Conservation (phyloP, 495 filamentous ascomycete species). For the Penicillium lividum region DNA sequence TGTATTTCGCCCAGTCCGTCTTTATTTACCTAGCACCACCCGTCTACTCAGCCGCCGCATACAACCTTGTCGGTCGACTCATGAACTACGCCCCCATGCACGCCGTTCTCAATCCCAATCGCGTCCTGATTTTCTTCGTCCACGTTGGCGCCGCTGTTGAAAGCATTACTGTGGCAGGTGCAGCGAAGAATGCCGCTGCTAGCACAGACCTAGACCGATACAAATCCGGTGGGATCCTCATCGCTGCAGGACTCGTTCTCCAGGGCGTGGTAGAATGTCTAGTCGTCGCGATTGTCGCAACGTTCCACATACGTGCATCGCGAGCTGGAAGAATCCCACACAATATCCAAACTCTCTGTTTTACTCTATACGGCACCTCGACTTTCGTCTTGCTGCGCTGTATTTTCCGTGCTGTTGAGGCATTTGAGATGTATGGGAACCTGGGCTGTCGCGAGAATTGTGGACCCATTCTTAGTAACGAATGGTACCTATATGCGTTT, state of each 20-base stretch:
- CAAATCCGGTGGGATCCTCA: constrained; percentile 31
- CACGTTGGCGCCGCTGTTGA: constrained; percentile 39
- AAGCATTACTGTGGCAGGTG: constrained; percentile 38
- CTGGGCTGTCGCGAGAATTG: constrained; percentile 27
- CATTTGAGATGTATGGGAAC: constrained; percentile 27
- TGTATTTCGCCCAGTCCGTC: constrained; percentile 54
- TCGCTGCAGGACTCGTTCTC: constrained; percentile 36
- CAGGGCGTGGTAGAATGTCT: constrained; percentile 38
- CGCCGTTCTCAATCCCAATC: constrained; percentile 41
- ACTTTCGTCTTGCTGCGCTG: constrained; percentile 39
- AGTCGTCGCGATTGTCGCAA: constrained; percentile 35
- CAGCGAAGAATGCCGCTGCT: constrained; percentile 36
- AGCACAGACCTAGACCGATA: constrained; percentile 18
- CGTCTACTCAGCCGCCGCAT: constrained; percentile 57
- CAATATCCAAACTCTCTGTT: constrained; percentile 38
- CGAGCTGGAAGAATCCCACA: constrained; percentile 23
- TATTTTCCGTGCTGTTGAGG: constrained; percentile 40
- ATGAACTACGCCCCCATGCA: constrained; percentile 49
- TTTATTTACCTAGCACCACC: constrained; percentile 56
- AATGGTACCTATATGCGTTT: constrained; percentile 45
- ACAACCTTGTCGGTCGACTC: constrained; percentile 58
- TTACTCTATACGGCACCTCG: constrained; percentile 44
- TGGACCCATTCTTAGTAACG: constrained; percentile 31
- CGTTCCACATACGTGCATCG: constrained; percentile 34
- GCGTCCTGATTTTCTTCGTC: constrained; percentile 37